phyloP scores from a whole-genome alignment of 805 yeast species.

The Candida ipomoeae region DNA sequence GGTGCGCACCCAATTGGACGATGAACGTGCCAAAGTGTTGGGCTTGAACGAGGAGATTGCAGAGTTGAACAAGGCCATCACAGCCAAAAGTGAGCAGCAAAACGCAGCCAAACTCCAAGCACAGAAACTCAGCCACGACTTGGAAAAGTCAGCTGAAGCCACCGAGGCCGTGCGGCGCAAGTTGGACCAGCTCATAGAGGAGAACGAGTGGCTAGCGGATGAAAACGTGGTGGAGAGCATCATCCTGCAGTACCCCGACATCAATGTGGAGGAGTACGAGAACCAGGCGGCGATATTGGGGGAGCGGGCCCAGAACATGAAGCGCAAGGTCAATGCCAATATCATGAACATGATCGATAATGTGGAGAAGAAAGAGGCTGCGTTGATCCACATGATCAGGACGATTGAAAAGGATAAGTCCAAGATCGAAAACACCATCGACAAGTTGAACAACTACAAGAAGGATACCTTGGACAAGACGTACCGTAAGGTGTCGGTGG shows the following conservation, averaged over 20 bases:
- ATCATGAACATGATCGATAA: constrained; percentile 90
- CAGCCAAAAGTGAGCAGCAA: constrained; percentile 39
- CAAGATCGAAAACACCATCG: constrained; percentile 84
- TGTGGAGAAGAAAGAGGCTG: constrained; percentile 79
- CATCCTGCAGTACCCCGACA: constrained; percentile 57
- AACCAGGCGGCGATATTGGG: constrained; percentile 52
- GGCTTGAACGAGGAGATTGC: constrained; percentile 75
- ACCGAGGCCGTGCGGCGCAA: constrained; percentile 33
- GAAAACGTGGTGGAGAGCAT: constrained; percentile 51
- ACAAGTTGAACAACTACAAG: constrained; percentile 79
- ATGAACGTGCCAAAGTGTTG: constrained; percentile 53
- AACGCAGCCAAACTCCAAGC: constrained; percentile 47
- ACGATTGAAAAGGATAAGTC: constrained; percentile 86
- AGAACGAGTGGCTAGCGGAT: constrained; percentile 73
- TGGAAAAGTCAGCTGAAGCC: constrained; percentile 44
- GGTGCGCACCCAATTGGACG: constrained; percentile 37
- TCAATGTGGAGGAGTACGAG: constrained; percentile 60
- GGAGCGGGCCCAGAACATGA: constrained; percentile 63
- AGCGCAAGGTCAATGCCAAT: constrained; percentile 75
- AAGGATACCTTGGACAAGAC: constrained; percentile 77
- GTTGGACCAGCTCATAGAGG: constrained; percentile 45
- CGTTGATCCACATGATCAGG: constrained; percentile 72
- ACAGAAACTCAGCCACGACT: constrained; percentile 52
- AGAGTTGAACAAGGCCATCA: constrained; percentile 49
- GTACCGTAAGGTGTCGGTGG: constrained; percentile 80